A percentile compares a stretch with the other conserved stretches of the same genome.
Evolutionary conservation across 805 yeast genomes (phyloP).

Genomic region (Candida silvatica): DNA sequence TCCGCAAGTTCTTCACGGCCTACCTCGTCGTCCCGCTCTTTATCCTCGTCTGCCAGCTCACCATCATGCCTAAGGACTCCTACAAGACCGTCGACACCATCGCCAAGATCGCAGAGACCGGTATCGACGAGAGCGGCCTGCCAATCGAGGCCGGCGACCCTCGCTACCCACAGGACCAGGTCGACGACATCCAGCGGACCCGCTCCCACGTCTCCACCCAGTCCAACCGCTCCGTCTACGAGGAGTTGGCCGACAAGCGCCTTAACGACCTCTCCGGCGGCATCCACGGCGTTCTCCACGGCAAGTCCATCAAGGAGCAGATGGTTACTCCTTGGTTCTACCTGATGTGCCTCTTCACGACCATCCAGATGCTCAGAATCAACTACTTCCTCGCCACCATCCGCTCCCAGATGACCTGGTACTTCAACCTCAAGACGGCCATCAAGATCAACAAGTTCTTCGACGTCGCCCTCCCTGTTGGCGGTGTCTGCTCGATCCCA

Average conservation of each 20-base stretch:
- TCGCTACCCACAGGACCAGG: constrained; percentile 16
- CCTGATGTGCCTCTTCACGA: constrained; percentile 69
- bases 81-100: constrained; percentile 65
- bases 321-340: constrained; percentile 62
- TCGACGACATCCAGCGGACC: constrained; percentile 8
- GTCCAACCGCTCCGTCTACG: constrained; percentile 48
- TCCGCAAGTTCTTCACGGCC: constrained; percentile 52
- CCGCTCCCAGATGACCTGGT: constrained; percentile 69
- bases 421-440: constrained; percentile 49
- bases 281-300: constrained; percentile 75
- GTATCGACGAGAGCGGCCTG: constrained; percentile 62
- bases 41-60: constrained; percentile 62
- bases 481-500: constrained; percentile 83
- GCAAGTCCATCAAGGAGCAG: constrained; percentile 31
- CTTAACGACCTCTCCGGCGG: constrained; percentile 50
- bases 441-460: constrained; percentile 59
- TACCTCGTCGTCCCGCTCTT: constrained; percentile 74
- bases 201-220: constrained; percentile 27
- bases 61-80: constrained; percentile 72
- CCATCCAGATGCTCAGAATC: constrained; percentile 84
- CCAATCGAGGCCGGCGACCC: constrained; percentile 40
- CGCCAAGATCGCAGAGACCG: constrained; percentile 64
- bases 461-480: constrained; percentile 81
- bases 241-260: constrained; percentile 54
- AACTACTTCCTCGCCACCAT: constrained; percentile 91